A percentile compares a stretch with the other conserved stretches of the same genome.
phyloP scores from a whole-genome alignment of 768 basidiomycete species.

The Leccinum aurantiacum region DNA sequence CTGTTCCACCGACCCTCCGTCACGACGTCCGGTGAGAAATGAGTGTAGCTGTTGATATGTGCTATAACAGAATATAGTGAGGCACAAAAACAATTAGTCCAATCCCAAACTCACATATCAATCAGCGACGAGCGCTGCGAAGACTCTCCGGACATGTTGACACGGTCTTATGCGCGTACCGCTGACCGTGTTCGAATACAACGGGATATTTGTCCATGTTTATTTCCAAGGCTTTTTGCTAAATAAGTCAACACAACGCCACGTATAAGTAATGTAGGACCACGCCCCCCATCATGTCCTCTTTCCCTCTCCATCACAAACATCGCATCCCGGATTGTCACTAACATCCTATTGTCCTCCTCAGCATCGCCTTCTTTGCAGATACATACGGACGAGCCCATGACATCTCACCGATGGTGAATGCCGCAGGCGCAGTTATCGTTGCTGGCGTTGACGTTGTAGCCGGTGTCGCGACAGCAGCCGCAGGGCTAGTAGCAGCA shows the following conservation, averaged over 20 bases:
- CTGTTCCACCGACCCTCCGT: conserved; percentile 59
- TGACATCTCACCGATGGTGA: conserved; percentile 31
- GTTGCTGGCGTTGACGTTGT: conserved; percentile 31
- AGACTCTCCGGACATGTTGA: conserved; percentile 43
- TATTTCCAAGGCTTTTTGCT: conserved; percentile 24
- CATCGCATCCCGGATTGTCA: conserved; percentile 80
- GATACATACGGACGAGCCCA: conserved; percentile 68
- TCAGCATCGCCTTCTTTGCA: conserved; percentile 49
- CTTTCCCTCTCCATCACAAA: conserved; percentile 83
- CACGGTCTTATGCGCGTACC: neutral
- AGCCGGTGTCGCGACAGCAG: conserved; percentile 25
- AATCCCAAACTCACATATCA: conserved; percentile 50
- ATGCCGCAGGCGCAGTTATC: conserved; percentile 32
- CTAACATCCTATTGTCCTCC: conserved; percentile 55
- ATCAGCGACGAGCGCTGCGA: conserved; percentile 68
- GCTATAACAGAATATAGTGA: conserved; percentile 34
- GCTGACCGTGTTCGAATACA: conserved; percentile 6
- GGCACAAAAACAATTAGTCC: neutral
- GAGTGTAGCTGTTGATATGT: conserved; percentile 66
- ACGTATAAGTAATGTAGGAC: no score
- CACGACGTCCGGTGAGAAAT: conserved; percentile 56
- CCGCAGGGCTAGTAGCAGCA: conserved; percentile 35
- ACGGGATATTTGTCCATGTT: conserved; percentile 25
- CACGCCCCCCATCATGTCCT: conserved; percentile 63
- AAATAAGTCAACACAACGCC: conserved; percentile 23